Base-by-base conservation (phyloP, 2,329 filamentous ascomycete genomes). In the Colletotrichum plurivorum region DNA sequence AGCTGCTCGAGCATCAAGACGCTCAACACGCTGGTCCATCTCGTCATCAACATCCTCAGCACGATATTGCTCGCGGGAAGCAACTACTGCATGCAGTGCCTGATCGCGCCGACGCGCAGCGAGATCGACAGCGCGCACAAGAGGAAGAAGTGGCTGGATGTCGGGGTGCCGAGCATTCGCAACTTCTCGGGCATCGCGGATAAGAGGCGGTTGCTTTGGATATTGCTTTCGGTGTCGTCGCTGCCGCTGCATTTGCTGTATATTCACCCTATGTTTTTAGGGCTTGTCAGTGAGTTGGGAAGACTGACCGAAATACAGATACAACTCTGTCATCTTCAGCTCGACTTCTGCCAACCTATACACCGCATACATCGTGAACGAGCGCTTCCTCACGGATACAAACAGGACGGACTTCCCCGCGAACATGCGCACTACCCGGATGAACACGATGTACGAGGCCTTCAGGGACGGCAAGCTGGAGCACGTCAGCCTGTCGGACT, bases 61-160 rank as follows among this genome's bases (percentile, higher is more conserved):
- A 80, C 78, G 0, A 62, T 75, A 0, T 62, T 82, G 12, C 59
- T 82, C 12, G 75, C 75, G 0, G 79, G 76, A 0, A 79, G 76
- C 9, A 82, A 81, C 58, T 81, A 78, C 43, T 78, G 76, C 20
- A 81, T 80, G 76, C 81, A 82, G 49, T 71, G 76, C 1, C 73
- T 79, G 1, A 75, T 73, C 0, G 78, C 79, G 0, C 80, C 79
- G 0, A 80, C 78, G 0, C 68, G 80, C 7, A 55, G 52, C 0
- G 74, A 80, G 18, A 64, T 82, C 1, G 75, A 81, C 31, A 46
- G 51, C 2, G 73, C 72, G 1, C 74, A 76, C 27, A 58, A 31
- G 0, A 36, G 57, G 0, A 59, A 67, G 0, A 57, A 57, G 1
- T 74, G 73, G 71, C 46, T 75, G 1, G 75, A 76, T 31, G 73